These are phyloP conservation scores for Tirmania nivea DNA, from an alignment of 495 filamentous ascomycete genomes.

Conservation along the genomic window DNA sequence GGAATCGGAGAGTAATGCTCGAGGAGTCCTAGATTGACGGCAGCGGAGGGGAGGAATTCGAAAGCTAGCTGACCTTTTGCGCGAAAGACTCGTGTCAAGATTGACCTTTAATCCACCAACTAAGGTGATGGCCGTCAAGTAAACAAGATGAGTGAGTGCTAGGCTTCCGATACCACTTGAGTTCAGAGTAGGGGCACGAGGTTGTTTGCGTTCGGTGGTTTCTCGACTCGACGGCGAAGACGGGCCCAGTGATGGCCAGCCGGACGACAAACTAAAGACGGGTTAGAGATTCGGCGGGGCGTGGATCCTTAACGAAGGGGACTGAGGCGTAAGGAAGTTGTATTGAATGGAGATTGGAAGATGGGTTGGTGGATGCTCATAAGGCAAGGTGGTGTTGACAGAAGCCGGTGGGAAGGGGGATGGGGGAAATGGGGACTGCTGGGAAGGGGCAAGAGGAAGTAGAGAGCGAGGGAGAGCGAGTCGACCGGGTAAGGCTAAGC, in stretches of 20 bases:
- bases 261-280: slow-evolving; percentile 6
- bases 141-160: too few species aligned
- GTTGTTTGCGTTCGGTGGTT: too few species aligned
- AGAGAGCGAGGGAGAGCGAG: slow-evolving; percentile 7
- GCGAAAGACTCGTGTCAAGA: too few species aligned
- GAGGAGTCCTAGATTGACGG: neutral
- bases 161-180: too few species aligned
- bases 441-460: slow-evolving; percentile 5
- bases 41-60: neutral
- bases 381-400: neutral
- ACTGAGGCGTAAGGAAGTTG: slow-evolving; percentile 5
- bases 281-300: slow-evolving; percentile 1
- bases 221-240: neutral
- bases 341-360: slow-evolving; percentile 10
- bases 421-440: slow-evolving; percentile 8
- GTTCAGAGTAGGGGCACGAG: too few species aligned
- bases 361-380: neutral
- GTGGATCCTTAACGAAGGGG: slow-evolving; percentile 7
- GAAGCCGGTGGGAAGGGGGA: slow-evolving; percentile 2
- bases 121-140: too few species aligned
- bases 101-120: too few species aligned
- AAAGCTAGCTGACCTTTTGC: neutral
- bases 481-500: neutral
- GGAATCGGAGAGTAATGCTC: neutral
- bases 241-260: slow-evolving; percentile 10